These are phyloP conservation scores for Asterophora lycoperdoides DNA, from an alignment of 768 basidiomycete genomes.

Conservation along the genomic window DNA sequence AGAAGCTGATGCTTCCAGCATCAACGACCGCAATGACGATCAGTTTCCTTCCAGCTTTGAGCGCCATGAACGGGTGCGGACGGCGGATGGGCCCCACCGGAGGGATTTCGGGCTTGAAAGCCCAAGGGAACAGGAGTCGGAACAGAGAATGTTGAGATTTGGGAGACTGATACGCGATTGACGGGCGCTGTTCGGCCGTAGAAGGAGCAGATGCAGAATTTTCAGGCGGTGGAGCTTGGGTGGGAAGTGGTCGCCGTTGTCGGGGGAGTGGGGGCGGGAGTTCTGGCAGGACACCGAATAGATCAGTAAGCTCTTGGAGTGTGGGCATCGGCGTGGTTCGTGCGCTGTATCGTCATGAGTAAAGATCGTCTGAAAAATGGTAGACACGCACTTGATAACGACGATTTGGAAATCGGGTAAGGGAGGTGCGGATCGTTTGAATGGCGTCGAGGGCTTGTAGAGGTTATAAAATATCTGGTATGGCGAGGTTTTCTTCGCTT, in stretches of 20 bases:
- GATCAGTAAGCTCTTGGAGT: constrained; percentile 65
- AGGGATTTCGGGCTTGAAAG: constrained; percentile 15
- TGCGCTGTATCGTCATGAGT: constrained; percentile 46
- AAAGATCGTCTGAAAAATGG: not conserved
- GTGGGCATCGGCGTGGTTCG: constrained; percentile 80
- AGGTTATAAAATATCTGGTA: constrained; percentile 87
- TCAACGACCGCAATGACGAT: constrained; percentile 88
- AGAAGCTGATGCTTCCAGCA: constrained; percentile 82
- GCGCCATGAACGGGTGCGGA: constrained; percentile 70
- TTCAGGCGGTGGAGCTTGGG: constrained; percentile 2
- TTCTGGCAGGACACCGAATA: constrained; percentile 71
- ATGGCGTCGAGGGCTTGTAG: constrained; percentile 87
- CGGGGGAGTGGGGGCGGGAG: constrained; percentile 58
- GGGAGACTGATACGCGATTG: not conserved
- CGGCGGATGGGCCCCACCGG: constrained; percentile 28
- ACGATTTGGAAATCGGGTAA: constrained; percentile 84
- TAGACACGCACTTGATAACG: constrained; percentile 68
- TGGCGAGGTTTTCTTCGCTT: constrained; percentile 36
- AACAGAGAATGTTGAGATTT: constrained; percentile 20
- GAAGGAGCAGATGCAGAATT: constrained; percentile 4
- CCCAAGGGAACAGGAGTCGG: constrained; percentile 24
- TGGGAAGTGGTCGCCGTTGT: constrained; percentile 27
- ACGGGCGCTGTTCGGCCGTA: not conserved
- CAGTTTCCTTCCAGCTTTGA: constrained; percentile 82
- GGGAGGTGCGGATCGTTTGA: constrained; percentile 71